Evolutionary conservation across 768 basidiomycete genomes (phyloP).

Genomic region (Chlorophyllum brunneum): DNA sequence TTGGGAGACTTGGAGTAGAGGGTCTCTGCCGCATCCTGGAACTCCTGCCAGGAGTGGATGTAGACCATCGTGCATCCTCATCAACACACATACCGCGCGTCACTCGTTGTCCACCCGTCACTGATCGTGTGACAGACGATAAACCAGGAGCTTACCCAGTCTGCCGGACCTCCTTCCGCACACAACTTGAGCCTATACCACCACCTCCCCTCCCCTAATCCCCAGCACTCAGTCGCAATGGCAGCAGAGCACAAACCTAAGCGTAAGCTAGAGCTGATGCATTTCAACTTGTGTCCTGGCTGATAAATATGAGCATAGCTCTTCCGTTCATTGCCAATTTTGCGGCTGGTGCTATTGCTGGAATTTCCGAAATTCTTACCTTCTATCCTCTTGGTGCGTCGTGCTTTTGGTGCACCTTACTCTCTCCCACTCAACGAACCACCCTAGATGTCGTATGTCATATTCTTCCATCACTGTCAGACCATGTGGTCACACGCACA

Average conservation of each 20-base stretch:
- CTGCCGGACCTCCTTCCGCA: background rate
- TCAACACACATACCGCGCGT: constrained; percentile 25
- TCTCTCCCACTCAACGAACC: background rate
- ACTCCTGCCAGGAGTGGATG: constrained; percentile 87
- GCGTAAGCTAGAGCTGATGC: constrained; percentile 29
- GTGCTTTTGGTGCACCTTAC: constrained; percentile 2
- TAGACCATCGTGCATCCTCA: constrained; percentile 68
- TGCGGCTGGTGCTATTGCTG: constrained; percentile 93
- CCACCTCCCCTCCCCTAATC: constrained; percentile 5
- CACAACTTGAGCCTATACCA: background rate
- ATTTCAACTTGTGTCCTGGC: background rate
- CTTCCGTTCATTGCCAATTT: constrained; percentile 89
- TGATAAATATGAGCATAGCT: constrained; percentile 37
- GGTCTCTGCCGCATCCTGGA: constrained; percentile 84
- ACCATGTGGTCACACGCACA: background rate
- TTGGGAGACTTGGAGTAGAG: constrained; percentile 79
- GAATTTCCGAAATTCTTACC: constrained; percentile 77
- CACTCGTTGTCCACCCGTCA: constrained; percentile 20
- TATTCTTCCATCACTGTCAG: background rate
- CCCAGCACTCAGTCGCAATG: background rate
- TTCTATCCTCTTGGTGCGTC: constrained; percentile 86
- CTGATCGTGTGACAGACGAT: constrained; percentile 7
- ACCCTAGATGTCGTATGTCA: constrained; percentile 77
- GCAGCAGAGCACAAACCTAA: constrained; percentile 14
- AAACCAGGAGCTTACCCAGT: background rate